These are phyloP conservation scores for Piloderma croceum DNA, from an alignment of 768 basidiomycete species.

Conservation along the genomic window DNA sequence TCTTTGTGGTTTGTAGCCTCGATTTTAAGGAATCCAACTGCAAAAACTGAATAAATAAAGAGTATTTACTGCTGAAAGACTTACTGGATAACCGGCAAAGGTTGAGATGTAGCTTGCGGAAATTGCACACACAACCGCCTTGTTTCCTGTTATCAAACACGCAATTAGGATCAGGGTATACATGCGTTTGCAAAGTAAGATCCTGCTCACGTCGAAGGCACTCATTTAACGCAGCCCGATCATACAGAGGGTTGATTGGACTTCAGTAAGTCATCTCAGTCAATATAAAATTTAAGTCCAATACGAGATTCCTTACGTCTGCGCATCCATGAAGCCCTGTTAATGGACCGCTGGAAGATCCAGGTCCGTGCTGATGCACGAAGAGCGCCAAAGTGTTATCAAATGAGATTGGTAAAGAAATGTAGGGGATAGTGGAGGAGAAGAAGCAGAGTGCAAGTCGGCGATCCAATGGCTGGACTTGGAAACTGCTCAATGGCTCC, in stretches of 20 bases:
- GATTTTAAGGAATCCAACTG: conserved; percentile 95
- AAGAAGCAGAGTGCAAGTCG: too few relatives aligned
- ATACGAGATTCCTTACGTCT: conserved; percentile 37
- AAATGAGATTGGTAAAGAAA: conserved; percentile 6
- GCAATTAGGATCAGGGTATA: too few relatives aligned
- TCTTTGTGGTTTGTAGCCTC: conserved; percentile 80
- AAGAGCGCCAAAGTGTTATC: conserved; percentile 22
- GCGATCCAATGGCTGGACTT: too few relatives aligned
- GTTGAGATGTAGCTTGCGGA: conserved; percentile 91
- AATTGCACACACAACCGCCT: conserved; percentile 85
- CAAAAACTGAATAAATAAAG: too few relatives aligned
- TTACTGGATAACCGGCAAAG: conserved; percentile 82
- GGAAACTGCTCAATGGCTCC: too few relatives aligned
- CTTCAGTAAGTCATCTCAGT: conserved; percentile 31
- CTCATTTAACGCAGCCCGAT: conserved; percentile 56
- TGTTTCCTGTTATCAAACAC: conserved; percentile 79
- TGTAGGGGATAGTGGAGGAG: conserved; percentile 9
- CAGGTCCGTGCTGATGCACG: conserved; percentile 72
- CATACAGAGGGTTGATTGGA: conserved; percentile 58
- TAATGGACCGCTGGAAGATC: conserved; percentile 60
- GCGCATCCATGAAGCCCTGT: conserved; percentile 76
- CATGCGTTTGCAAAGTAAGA: too few relatives aligned
- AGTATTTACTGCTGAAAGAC: too few relatives aligned
- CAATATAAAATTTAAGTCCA: conserved; percentile 7
- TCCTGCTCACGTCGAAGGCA: conserved; percentile 67